These are phyloP conservation scores for Trypanosoma cruzi DNA, from an alignment of 208 protist species.

Conservation along the genomic window DNA sequence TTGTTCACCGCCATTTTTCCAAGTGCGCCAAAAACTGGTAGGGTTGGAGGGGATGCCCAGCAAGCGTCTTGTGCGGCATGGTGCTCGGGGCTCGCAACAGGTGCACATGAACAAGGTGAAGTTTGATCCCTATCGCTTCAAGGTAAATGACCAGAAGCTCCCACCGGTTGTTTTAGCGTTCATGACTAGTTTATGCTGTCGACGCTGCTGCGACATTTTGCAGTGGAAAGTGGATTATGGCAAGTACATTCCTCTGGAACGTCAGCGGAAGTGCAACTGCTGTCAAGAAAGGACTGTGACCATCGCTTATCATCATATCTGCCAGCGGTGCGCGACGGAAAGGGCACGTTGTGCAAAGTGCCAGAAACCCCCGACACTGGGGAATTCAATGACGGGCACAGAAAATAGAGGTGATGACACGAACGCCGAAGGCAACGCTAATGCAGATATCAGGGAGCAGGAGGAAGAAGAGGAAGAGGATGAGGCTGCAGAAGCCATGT, in stretches of 20 bases:
- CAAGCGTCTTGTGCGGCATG: conserved; percentile 51
- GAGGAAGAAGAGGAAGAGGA: conserved; percentile 20
- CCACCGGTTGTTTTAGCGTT: conserved; percentile 29
- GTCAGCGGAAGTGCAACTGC: conserved; percentile 63
- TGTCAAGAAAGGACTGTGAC: conserved; percentile 63
- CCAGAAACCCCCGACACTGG: conserved; percentile 48
- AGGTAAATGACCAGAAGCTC: conserved; percentile 70
- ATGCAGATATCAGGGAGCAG: not conserved
- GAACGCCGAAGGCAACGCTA: conserved; percentile 1
- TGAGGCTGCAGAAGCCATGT: conserved; percentile 4
- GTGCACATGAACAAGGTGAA: conserved; percentile 73
- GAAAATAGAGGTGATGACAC: not conserved
- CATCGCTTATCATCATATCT: conserved; percentile 84
- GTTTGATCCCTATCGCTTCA: conserved; percentile 82
- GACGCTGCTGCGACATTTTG: conserved; percentile 85
- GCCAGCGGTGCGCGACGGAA: conserved; percentile 57
- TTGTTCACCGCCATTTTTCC: not conserved
- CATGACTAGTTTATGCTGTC: conserved; percentile 84
- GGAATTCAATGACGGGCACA: not conserved
- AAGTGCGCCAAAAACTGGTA: too few relatives aligned
- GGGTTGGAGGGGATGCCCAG: conserved; percentile 21
- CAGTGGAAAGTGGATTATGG: conserved; percentile 91
- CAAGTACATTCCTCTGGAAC: conserved; percentile 71
- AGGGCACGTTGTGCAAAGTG: conserved; percentile 80
- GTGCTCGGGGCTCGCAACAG: conserved; percentile 46